A percentile compares a stretch with the other conserved stretches of the same genome.
phyloP scores from a whole-genome alignment of 306 rosid species.

The Delonix regia region DNA sequence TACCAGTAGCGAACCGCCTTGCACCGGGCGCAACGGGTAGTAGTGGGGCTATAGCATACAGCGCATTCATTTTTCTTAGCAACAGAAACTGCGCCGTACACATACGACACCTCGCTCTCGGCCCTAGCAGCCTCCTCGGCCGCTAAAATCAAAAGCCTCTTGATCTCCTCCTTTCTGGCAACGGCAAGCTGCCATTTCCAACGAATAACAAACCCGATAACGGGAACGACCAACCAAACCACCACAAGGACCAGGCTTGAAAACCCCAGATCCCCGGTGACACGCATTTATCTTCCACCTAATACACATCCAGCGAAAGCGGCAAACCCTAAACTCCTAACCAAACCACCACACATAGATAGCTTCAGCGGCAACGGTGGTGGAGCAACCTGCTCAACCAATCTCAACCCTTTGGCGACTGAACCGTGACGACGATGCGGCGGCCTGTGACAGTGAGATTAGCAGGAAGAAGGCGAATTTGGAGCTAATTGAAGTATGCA shows the following conservation, averaged over 20 bases:
- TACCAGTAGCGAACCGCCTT: slow-evolving; percentile 88
- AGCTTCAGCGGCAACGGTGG: slow-evolving; percentile 33
- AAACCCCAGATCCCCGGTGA: slow-evolving; percentile 78
- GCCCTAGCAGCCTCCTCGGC: slow-evolving; percentile 77
- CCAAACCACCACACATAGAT: slow-evolving; percentile 43
- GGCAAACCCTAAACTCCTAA: slow-evolving; percentile 26
- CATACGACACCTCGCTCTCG: slow-evolving; percentile 62
- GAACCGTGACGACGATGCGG: slow-evolving; percentile 5
- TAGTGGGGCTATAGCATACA: slow-evolving; percentile 74
- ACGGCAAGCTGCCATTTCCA: slow-evolving; percentile 59
- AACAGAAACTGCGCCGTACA: slow-evolving; percentile 25
- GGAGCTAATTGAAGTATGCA: slow-evolving; percentile 33
- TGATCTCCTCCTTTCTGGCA: slow-evolving; percentile 75
- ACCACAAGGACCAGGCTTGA: slow-evolving; percentile 48
- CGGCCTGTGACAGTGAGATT: slow-evolving; percentile 1
- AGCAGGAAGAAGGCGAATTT: not conserved
- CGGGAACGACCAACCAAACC: slow-evolving; percentile 48
- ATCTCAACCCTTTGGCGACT: not conserved
- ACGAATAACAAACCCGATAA: slow-evolving; percentile 47
- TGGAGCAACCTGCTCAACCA: slow-evolving; percentile 31
- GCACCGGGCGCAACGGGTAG: slow-evolving; percentile 75
- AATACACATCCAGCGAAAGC: slow-evolving; percentile 44
- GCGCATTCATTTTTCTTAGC: slow-evolving; percentile 52
- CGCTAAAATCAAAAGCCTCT: slow-evolving; percentile 63
- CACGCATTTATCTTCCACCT: slow-evolving; percentile 72